phyloP scores from a whole-genome alignment of 768 basidiomycete species.

The Gloeopeniophorella convolvens region DNA sequence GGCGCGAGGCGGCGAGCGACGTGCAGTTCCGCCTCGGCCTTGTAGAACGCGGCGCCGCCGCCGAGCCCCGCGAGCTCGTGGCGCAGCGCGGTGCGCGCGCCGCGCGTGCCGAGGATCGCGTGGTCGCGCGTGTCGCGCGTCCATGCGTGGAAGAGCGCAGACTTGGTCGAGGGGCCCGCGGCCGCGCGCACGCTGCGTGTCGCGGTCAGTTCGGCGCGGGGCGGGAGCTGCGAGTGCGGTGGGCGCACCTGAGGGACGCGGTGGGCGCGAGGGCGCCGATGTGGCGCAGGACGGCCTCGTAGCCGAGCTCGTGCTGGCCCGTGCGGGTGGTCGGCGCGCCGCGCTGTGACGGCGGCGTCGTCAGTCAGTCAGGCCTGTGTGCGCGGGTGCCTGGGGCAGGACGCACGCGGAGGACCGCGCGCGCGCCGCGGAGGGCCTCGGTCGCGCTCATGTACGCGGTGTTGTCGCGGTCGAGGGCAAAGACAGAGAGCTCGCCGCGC shows the following conservation, averaged over 20 bases:
- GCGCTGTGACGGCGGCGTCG: background rate
- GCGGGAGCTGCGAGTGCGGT: background rate
- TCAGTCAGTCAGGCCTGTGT: conserved; percentile 10
- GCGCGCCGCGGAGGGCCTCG: conserved; percentile 58
- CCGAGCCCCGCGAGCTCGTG: conserved; percentile 77
- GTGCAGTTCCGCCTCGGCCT: conserved; percentile 61
- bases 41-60: conserved; percentile 73
- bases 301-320: conserved; percentile 72
- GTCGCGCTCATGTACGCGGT: conserved; percentile 67
- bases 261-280: conserved; percentile 62
- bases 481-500: conserved; percentile 62
- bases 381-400: conserved; percentile 15
- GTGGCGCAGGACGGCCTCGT: conserved; percentile 76
- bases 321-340: conserved; percentile 2
- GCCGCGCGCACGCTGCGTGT: conserved; percentile 68
- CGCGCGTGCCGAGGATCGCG: conserved; percentile 52
- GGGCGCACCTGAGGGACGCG: conserved; percentile 77
- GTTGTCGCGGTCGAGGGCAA: conserved; percentile 75
- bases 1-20: conserved; percentile 50
- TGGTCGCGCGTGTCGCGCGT: conserved; percentile 73
- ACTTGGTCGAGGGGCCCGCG: conserved; percentile 77
- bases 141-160: conserved; percentile 74
- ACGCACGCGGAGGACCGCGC: conserved; percentile 71
- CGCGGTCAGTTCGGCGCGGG: background rate
- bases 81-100: conserved; percentile 53